phyloP scores from a whole-genome alignment of 768 basidiomycete species.

The Trametes gibbosa region DNA sequence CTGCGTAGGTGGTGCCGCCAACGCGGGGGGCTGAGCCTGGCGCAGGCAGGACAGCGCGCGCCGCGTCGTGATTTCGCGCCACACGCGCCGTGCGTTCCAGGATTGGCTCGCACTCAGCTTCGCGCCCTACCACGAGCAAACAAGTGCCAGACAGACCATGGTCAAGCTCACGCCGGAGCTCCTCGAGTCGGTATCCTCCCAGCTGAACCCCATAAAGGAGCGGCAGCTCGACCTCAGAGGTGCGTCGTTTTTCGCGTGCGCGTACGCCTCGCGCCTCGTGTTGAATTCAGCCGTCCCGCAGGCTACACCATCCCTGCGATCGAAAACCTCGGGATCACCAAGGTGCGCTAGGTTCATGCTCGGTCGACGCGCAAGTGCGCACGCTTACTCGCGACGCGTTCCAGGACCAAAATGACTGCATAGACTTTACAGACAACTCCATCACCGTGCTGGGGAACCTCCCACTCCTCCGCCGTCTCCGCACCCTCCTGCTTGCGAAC shows the following conservation, averaged over 20 bases:
- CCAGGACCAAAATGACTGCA: slow-evolving; percentile 90
- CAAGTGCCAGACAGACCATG: neutral
- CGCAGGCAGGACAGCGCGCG: slow-evolving; percentile 12
- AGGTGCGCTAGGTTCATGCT: slow-evolving; percentile 46
- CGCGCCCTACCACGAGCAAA: slow-evolving; percentile 29
- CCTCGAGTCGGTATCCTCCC: slow-evolving; percentile 74
- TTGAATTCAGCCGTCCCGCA: slow-evolving; percentile 32
- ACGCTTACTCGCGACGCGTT: neutral
- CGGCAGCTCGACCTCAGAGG: slow-evolving; percentile 91
- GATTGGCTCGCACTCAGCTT: slow-evolving; percentile 2
- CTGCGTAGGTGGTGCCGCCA: slow-evolving; percentile 9
- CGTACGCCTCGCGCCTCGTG: slow-evolving; percentile 20
- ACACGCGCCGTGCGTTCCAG: slow-evolving; percentile 9
- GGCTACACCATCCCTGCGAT: slow-evolving; percentile 94
- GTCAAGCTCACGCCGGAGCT: slow-evolving; percentile 95
- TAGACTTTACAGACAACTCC: slow-evolving; percentile 92
- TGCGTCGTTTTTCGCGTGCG: slow-evolving; percentile 31
- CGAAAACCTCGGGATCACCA: slow-evolving; percentile 94
- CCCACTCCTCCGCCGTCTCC: slow-evolving; percentile 80
- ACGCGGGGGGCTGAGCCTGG: slow-evolving; percentile 15
- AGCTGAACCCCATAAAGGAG: slow-evolving; percentile 81
- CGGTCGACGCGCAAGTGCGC: neutral
- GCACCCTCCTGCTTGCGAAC: slow-evolving; percentile 83
- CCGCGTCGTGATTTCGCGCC: slow-evolving; percentile 21
- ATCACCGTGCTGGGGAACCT: slow-evolving; percentile 80